A percentile compares a stretch with the other conserved stretches of the same genome.
Conservation (phyloP, 2,329 filamentous ascomycete genomes). For the Colletotrichum euphorbiae region DNA sequence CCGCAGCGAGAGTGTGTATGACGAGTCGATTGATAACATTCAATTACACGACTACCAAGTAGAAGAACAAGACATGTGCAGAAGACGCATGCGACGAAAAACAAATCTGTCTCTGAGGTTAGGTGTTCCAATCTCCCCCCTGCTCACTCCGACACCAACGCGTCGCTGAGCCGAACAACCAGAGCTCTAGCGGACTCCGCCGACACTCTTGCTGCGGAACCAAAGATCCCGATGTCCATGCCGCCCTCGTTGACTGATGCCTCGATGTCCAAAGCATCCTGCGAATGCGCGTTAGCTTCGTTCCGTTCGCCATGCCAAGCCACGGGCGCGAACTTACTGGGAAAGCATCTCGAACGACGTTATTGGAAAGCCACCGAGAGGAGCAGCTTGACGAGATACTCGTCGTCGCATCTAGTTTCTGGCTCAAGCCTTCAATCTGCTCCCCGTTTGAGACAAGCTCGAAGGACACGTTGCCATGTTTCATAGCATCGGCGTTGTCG, state of each 20-base stretch:
- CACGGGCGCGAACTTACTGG: conserved; percentile 42
- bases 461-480: background rate
- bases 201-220: conserved; percentile 38
- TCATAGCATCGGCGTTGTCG: background rate
- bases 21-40: background rate
- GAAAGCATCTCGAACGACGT: conserved; percentile 47
- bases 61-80: background rate
- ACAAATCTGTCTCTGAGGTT: background rate
- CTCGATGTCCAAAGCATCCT: conserved; percentile 57
- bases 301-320: background rate
- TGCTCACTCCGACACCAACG: background rate
- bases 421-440: background rate
- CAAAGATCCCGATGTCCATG: conserved; percentile 57
- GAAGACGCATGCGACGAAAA: background rate
- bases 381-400: background rate
- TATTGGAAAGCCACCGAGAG: conserved; percentile 41
- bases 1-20: background rate
- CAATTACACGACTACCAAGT: background rate
- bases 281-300: background rate
- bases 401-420: background rate
- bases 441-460: conserved; percentile 45
- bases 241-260: conserved; percentile 47
- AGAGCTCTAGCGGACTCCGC: background rate
- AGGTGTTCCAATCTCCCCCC: background rate
- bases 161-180: background rate